These are phyloP conservation scores for Acacia concinna DNA, from an alignment of 331 rosid species.

Conservation along the genomic window DNA sequence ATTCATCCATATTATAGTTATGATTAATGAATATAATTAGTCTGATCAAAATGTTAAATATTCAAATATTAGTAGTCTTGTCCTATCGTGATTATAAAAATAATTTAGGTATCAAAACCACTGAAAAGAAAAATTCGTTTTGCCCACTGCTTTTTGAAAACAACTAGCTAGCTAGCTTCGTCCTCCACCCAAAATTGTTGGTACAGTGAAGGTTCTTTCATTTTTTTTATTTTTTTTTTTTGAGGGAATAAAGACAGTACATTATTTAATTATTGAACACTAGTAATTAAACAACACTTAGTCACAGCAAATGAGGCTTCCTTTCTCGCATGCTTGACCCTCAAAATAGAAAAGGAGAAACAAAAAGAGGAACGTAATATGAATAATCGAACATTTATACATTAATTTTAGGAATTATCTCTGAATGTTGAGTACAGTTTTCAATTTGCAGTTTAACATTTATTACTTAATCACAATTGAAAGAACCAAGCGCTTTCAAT, in stretches of 20 bases:
- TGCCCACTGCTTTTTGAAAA: slow-evolving; percentile 54
- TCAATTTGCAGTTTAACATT: not conserved
- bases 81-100: slow-evolving; percentile 37
- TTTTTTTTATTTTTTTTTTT: not conserved
- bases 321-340: not conserved
- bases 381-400: not conserved
- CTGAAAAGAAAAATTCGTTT: slow-evolving; percentile 45
- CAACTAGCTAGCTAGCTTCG: slow-evolving; percentile 30
- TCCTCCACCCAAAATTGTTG: slow-evolving; percentile 40
- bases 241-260: slow-evolving; percentile 18
- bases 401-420: not conserved
- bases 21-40: not conserved
- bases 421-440: slow-evolving; percentile 2
- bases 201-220: slow-evolving; percentile 10
- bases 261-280: slow-evolving; percentile 3
- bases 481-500: not conserved
- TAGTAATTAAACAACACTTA: slow-evolving; percentile 20
- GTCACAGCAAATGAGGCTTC: slow-evolving; percentile 13
- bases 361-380: not conserved
- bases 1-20: not conserved
- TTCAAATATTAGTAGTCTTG: slow-evolving; percentile 15
- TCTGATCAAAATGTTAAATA: not conserved
- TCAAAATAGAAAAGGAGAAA: not conserved
- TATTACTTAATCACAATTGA: not conserved
- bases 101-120: slow-evolving; percentile 46